Conservation (phyloP, 2,329 filamentous ascomycete genomes). For the Fusarium buharicum region DNA sequence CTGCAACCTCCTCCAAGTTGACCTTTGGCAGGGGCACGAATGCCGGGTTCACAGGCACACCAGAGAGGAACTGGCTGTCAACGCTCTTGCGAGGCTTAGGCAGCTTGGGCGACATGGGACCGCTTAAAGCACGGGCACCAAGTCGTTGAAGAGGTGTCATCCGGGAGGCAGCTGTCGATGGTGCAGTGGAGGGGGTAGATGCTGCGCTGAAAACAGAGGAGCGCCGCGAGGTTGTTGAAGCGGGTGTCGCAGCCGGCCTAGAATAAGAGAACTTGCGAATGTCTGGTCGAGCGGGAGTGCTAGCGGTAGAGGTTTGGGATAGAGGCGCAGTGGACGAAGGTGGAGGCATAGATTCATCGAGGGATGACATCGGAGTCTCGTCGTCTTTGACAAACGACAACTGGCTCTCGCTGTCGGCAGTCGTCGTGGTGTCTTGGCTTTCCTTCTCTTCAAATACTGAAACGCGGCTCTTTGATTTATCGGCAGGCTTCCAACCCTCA, state of each 20-base stretch:
- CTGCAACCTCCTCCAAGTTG: conserved; percentile 63
- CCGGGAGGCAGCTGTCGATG: conserved; percentile 56
- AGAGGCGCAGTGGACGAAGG: conserved; percentile 39
- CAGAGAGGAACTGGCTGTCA: conserved; percentile 46
- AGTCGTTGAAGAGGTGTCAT: conserved; percentile 66
- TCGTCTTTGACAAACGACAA: conserved; percentile 36
- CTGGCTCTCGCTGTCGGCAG: conserved; percentile 37
- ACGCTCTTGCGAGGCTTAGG: conserved; percentile 45
- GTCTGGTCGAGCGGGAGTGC: conserved; percentile 47
- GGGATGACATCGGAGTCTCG: conserved; percentile 37
- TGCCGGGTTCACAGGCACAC: conserved; percentile 61
- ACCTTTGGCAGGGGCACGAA: conserved; percentile 66
- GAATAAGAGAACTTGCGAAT: conserved; percentile 52
- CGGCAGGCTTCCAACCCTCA: conserved; percentile 57
- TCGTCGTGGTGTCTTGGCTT: conserved; percentile 40
- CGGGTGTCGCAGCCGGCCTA: conserved; percentile 47
- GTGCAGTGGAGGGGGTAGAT: conserved; percentile 55
- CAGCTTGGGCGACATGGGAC: conserved; percentile 44
- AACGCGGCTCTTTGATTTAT: conserved; percentile 52
- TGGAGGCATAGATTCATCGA: conserved; percentile 46
- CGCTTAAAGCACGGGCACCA: conserved; percentile 56
- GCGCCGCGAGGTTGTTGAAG: conserved; percentile 49
- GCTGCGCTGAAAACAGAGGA: conserved; percentile 52
- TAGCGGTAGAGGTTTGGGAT: conserved; percentile 33
- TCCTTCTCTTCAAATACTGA: conserved; percentile 59